These are phyloP conservation scores for Oryza brachyantha DNA, from an alignment of 176 grass and related monocot genomes.

Conservation along the genomic window DNA sequence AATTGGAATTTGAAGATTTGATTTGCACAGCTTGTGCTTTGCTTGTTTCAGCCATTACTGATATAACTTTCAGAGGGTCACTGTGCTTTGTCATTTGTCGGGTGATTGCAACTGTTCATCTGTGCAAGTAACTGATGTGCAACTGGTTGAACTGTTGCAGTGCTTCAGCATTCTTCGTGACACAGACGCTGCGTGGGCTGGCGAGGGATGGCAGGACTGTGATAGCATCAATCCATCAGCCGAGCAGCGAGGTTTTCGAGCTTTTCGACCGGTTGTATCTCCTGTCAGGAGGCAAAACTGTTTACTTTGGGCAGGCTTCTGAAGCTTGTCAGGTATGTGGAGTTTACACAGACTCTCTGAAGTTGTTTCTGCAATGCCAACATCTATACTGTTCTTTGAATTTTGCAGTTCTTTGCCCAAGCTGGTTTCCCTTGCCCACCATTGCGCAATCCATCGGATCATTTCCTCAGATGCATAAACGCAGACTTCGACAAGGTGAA, in stretches of 20 bases:
- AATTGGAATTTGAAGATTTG: background rate
- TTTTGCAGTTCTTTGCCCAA: conserved; percentile 81
- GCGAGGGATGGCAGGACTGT: conserved; percentile 84
- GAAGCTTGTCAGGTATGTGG: conserved; percentile 64
- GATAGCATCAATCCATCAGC: conserved; percentile 88
- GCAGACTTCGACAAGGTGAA: conserved; percentile 98
- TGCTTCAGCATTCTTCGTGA: conserved; percentile 96
- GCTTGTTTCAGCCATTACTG: background rate
- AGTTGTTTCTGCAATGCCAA: background rate
- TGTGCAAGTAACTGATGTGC: background rate
- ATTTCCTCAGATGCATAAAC: conserved; percentile 94
- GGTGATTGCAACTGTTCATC: background rate
- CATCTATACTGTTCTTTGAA: background rate
- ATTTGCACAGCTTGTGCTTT: background rate
- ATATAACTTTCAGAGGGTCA: background rate
- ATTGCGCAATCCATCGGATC: conserved; percentile 84
- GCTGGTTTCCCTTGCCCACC: conserved; percentile 87
- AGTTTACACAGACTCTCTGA: background rate
- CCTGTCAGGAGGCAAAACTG: conserved; percentile 83
- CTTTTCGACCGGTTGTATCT: conserved; percentile 84
- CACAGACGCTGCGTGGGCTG: conserved; percentile 78
- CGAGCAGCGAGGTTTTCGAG: conserved; percentile 94
- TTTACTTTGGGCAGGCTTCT: conserved; percentile 84
- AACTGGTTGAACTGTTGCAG: conserved; percentile 28
- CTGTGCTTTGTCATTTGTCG: background rate